Percentiles rank a stretch among this genome's conserved stretches.
phyloP scores from a whole-genome alignment of 176 grass and related monocot species.

The Bolboschoenus planiculmis region DNA sequence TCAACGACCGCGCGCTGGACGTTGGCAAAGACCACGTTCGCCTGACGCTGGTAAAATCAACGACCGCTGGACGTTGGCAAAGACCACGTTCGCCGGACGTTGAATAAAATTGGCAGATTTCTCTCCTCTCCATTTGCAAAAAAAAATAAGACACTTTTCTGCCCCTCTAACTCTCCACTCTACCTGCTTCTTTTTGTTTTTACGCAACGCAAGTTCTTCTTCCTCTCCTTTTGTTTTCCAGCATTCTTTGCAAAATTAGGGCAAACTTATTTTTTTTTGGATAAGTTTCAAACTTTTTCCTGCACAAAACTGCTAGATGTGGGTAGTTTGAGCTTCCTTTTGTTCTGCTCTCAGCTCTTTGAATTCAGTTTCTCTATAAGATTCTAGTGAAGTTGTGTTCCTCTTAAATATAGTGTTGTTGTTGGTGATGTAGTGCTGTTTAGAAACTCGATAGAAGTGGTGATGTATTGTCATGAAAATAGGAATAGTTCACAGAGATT shows the following conservation, averaged over 20 bases:
- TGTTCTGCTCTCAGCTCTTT: background rate
- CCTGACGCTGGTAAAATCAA: no score
- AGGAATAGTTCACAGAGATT: conserved; percentile 87
- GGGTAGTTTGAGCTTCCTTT: background rate
- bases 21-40: no score
- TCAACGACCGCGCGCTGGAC: no score
- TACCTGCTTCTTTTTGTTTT: conserved; percentile 4
- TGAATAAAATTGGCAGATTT: no score
- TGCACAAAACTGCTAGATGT: background rate
- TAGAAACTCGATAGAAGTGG: conserved; percentile 75
- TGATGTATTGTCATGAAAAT: conserved; percentile 86
- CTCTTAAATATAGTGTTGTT: background rate
- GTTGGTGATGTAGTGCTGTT: conserved; percentile 40
- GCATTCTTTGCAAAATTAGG: background rate
- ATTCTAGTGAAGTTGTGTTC: background rate
- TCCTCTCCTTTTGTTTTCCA: background rate
- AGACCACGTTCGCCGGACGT: no score
- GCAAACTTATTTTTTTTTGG: background rate
- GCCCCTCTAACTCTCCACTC: conserved; percentile 11
- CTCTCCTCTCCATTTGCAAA: conserved; percentile 6
- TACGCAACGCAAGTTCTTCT: conserved; percentile 14
- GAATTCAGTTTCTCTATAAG: background rate
- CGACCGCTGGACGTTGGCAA: no score
- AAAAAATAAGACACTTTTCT: conserved; percentile 11
- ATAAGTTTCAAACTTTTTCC: background rate